Conservation (phyloP, 768 basidiomycete genomes). For the Candolleomyces eurysporus region DNA sequence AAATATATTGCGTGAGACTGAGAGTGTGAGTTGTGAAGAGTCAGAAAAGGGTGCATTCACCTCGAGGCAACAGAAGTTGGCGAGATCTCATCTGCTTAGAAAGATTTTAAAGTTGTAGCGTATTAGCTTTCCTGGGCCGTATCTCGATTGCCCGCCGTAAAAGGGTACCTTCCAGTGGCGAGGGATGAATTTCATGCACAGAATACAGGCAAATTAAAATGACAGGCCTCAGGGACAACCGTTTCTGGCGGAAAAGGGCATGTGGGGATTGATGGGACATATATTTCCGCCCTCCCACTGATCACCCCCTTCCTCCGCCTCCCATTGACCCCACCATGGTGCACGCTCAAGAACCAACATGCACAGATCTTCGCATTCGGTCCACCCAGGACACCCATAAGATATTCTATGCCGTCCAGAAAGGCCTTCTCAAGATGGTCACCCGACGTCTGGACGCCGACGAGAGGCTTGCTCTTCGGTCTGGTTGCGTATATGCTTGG, state of each 20-base stretch:
- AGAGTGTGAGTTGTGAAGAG: conserved; percentile 1
- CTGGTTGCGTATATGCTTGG: conserved; percentile 64
- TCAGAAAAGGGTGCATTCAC: conserved; percentile 10
- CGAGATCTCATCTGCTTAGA: neutral
- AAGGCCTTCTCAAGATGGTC: conserved; percentile 66
- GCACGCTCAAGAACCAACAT: conserved; percentile 71
- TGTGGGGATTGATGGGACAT: conserved; percentile 10
- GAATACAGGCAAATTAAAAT: conserved; percentile 6
- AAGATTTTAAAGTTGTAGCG: conserved; percentile 6
- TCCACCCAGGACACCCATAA: conserved; percentile 77
- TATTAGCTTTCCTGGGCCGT: conserved; percentile 2
- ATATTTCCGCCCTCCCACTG: conserved; percentile 7
- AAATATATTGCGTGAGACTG: neutral
- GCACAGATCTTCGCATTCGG: conserved; percentile 69
- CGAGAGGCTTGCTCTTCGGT: conserved; percentile 58
- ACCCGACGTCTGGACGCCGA: conserved; percentile 75
- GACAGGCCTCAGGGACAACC: conserved; percentile 7
- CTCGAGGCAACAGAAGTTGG: neutral
- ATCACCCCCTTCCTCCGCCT: conserved; percentile 13
- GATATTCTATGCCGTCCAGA: conserved; percentile 72
- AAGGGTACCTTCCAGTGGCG: neutral
- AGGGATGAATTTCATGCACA: neutral
- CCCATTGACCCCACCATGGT: conserved; percentile 2
- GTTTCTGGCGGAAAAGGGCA: conserved; percentile 6
- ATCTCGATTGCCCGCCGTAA: conserved; percentile 1